A percentile compares a stretch with the other conserved stretches of the same genome.
Conservation (phyloP, 2,329 filamentous ascomycete species). For the Alternaria arborescens region DNA sequence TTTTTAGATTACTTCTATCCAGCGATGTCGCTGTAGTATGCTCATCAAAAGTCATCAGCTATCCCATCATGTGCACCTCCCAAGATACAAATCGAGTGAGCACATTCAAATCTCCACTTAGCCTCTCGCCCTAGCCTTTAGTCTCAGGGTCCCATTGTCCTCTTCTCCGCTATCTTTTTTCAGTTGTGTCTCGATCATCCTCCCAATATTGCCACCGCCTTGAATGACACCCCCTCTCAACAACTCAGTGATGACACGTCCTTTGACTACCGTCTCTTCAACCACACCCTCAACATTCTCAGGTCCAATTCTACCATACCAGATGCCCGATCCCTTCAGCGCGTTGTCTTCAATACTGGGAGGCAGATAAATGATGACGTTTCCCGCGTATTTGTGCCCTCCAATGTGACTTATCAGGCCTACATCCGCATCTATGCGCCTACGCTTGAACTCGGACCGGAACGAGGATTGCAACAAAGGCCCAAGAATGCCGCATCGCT, state of each 20-base stretch:
- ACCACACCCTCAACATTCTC: slow-evolving; percentile 80
- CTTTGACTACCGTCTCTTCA: slow-evolving; percentile 71
- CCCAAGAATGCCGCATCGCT: slow-evolving; percentile 81
- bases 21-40: background rate
- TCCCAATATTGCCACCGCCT: slow-evolving; percentile 38
- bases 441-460: slow-evolving; percentile 62
- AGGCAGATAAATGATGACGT: slow-evolving; percentile 82
- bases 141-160: slow-evolving; percentile 26
- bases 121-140: slow-evolving; percentile 26
- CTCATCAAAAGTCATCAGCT: background rate
- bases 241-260: slow-evolving; percentile 73
- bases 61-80: background rate
- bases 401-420: slow-evolving; percentile 81
- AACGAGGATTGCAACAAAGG: slow-evolving; percentile 78
- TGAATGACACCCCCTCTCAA: slow-evolving; percentile 72
- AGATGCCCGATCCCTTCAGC: slow-evolving; percentile 76
- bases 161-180: slow-evolving; percentile 40
- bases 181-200: slow-evolving; percentile 45
- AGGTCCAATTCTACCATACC: slow-evolving; percentile 82
- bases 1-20: background rate
- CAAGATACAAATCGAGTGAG: background rate
- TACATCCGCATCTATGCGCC: slow-evolving; percentile 66
- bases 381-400: slow-evolving; percentile 86
- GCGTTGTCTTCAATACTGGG: slow-evolving; percentile 61
- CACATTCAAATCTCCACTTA: background rate